phyloP scores from a whole-genome alignment of 345 rosid genomes.

The Eucalyptus sp. region DNA sequence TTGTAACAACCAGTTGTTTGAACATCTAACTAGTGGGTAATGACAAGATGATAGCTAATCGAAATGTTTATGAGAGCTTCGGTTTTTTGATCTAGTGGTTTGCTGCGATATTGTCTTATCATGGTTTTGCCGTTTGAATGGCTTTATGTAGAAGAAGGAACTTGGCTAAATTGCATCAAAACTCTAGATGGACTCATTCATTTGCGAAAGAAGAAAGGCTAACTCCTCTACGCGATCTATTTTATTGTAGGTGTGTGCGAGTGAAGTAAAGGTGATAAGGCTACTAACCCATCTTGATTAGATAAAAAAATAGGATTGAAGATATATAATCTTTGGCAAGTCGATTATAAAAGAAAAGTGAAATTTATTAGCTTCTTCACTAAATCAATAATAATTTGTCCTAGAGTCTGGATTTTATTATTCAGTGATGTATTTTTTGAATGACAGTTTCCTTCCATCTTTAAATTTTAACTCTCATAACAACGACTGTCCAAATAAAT shows the following conservation, averaged over 20 bases:
- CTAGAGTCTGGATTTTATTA: background rate
- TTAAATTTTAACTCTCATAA: background rate
- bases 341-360: background rate
- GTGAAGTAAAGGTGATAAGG: background rate
- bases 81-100: background rate
- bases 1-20: background rate
- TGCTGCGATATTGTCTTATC: background rate
- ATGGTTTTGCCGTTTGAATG: background rate
- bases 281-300: background rate
- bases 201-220: background rate
- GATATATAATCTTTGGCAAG: background rate
- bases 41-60: background rate
- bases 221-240: background rate
- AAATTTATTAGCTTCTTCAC: background rate
- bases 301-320: too few relatives aligned
- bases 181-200: background rate
- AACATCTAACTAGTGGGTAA: background rate
- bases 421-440: background rate
- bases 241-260: background rate
- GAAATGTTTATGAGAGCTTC: background rate
- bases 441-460: background rate
- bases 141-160: background rate
- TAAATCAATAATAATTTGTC: background rate
- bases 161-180: background rate
- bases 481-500: background rate